These are phyloP conservation scores for Didymella pomorum DNA, from an alignment of 2,329 filamentous ascomycete species.

Conservation along the genomic window DNA sequence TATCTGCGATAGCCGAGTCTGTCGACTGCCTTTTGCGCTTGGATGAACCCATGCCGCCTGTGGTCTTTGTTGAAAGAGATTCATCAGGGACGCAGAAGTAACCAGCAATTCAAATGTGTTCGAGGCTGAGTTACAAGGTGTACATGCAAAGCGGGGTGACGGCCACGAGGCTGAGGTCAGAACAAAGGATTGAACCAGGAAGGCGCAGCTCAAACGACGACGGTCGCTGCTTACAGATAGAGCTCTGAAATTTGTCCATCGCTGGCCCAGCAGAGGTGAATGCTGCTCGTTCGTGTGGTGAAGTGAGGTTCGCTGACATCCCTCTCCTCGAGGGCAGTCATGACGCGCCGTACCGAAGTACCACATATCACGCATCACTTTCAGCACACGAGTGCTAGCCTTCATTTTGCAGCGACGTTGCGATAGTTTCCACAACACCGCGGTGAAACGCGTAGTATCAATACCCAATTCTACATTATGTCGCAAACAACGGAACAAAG, in stretches of 20 bases:
- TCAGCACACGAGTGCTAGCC: neutral
- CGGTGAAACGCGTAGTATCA: neutral
- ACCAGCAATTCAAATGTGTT: neutral
- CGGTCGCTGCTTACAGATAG: neutral
- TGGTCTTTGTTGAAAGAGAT: neutral
- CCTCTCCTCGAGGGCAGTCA: neutral
- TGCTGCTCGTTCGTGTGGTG: conserved; percentile 10
- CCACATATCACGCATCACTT: neutral
- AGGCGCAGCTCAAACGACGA: too few species aligned
- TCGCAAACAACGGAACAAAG: neutral
- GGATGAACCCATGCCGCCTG: neutral
- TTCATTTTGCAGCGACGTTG: neutral
- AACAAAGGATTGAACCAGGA: too few species aligned
- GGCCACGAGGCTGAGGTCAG: neutral
- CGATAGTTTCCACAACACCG: neutral
- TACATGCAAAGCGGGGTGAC: neutral
- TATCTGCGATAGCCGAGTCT: conserved; percentile 20
- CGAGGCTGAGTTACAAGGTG: neutral
- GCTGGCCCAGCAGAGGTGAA: neutral
- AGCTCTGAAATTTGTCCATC: neutral
- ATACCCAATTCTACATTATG: neutral
- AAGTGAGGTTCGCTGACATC: conserved; percentile 11
- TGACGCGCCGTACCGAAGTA: conserved; percentile 7
- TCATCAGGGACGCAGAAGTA: too few species aligned
- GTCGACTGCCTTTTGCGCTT: conserved; percentile 17